phyloP scores from a whole-genome alignment of 495 filamentous ascomycete species.

The Chaetomium tenue region DNA sequence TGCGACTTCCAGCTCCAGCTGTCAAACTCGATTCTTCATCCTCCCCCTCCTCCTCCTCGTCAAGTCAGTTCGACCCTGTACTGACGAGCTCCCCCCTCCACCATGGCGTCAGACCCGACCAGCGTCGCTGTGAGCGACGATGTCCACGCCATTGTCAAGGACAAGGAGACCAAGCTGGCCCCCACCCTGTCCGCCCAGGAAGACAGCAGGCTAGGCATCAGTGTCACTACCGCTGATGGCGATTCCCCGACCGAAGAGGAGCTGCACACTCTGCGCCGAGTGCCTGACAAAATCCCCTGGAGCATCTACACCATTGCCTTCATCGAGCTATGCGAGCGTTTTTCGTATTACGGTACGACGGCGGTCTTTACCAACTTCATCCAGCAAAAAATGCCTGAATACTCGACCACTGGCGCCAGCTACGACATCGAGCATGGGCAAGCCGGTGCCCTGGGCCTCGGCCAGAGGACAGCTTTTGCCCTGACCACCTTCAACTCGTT shows the following conservation, averaged over 20 bases:
- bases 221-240: conserved; percentile 18
- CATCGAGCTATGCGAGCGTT: conserved; percentile 74
- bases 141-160: conserved; percentile 19
- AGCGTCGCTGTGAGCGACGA: conserved; percentile 21
- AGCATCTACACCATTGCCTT: conserved; percentile 68
- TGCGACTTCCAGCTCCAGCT: background rate
- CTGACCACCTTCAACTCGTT: conserved; percentile 70
- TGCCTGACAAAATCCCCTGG: conserved; percentile 64
- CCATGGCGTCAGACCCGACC: conserved; percentile 24
- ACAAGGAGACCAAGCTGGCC: conserved; percentile 21
- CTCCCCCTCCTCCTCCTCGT: conserved; percentile 6
- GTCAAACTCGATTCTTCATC: background rate
- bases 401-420: conserved; percentile 60
- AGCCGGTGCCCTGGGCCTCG: conserved; percentile 65
- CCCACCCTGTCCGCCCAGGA: conserved; percentile 16
- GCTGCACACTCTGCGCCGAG: conserved; percentile 58
- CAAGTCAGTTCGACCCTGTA: background rate
- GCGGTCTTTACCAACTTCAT: conserved; percentile 62
- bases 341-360: conserved; percentile 76
- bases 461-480: conserved; percentile 63
- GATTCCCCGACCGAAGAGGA: conserved; percentile 59
- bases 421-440: conserved; percentile 42
- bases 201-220: conserved; percentile 18
- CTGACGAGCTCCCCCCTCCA: conserved; percentile 4
- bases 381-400: conserved; percentile 59